phyloP scores from a whole-genome alignment of 2,329 filamentous ascomycete genomes.

The Epichloe scottii region DNA sequence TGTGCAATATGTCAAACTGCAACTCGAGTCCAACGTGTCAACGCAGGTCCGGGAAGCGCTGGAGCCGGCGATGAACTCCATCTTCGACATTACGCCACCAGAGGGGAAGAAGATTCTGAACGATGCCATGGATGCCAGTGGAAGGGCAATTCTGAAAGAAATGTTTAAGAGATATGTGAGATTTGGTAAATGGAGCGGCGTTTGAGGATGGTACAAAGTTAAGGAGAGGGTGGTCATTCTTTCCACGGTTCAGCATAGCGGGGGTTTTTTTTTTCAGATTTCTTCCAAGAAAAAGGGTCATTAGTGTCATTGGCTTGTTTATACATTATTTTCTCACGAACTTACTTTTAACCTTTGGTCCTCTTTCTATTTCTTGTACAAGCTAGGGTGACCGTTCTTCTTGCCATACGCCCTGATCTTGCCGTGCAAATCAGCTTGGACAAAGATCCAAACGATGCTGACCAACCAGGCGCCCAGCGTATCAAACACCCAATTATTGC shows the following conservation, averaged over 20 bases:
- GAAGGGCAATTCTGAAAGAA: slow-evolving; percentile 44
- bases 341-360: not conserved
- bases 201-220: slow-evolving; percentile 21
- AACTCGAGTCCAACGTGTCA: slow-evolving; percentile 42
- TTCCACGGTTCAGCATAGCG: not conserved
- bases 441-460: slow-evolving; percentile 45
- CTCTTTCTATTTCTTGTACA: slow-evolving; percentile 24
- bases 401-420: slow-evolving; percentile 45
- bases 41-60: slow-evolving; percentile 40
- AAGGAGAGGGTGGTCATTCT: not conserved
- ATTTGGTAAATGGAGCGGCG: slow-evolving; percentile 52
- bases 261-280: slow-evolving; percentile 1
- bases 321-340: not conserved
- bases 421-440: slow-evolving; percentile 40
- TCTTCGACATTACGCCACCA: slow-evolving; percentile 44
- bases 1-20: slow-evolving; percentile 46
- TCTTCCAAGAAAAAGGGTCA: not conserved
- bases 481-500: slow-evolving; percentile 50
- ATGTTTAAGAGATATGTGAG: slow-evolving; percentile 47
- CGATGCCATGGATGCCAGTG: slow-evolving; percentile 46
- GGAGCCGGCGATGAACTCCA: slow-evolving; percentile 43
- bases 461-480: slow-evolving; percentile 42
- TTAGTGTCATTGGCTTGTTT: not conserved
- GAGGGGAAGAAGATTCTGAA: slow-evolving; percentile 44
- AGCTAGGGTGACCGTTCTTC: slow-evolving; percentile 45